Evolutionary conservation across 352 stramenopile genomes (phyloP).

Genomic region (Paralagenidium karlingii): DNA sequence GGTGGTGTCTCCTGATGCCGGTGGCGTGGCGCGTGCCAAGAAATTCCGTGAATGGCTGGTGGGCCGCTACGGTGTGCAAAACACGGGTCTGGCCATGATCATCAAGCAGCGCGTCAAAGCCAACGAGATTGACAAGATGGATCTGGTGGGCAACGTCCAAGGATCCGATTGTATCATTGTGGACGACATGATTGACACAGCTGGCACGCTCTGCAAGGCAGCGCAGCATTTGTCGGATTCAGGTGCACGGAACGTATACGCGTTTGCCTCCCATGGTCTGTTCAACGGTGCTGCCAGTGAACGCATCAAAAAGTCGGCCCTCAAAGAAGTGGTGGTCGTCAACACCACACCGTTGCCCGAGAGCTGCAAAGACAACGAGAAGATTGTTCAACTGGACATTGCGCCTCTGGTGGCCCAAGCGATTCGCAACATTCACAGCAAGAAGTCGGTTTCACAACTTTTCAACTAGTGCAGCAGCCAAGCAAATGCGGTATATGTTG

Average conservation of each 20-base stretch:
- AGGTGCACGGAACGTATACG: slow-evolving; percentile 96
- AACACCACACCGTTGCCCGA: slow-evolving; percentile 81
- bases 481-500: no score
- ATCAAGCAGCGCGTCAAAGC: slow-evolving; percentile 99
- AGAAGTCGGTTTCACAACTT: slow-evolving; percentile 99
- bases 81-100: slow-evolving; percentile 99
- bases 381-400: slow-evolving; percentile 97
- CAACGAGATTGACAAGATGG: slow-evolving; percentile 97
- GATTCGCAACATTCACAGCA: slow-evolving; percentile 99
- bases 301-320: slow-evolving; percentile 80
- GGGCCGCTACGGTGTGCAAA: slow-evolving; percentile 94
- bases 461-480: no score
- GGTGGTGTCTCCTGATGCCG: slow-evolving; percentile 98
- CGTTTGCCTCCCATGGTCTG: slow-evolving; percentile 98
- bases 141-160: slow-evolving; percentile 97
- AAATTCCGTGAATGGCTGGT: slow-evolving; percentile 99
- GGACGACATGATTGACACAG: slow-evolving; percentile 99
- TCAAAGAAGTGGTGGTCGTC: slow-evolving; percentile 87
- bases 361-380: slow-evolving; percentile 91
- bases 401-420: slow-evolving; percentile 95
- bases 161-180: slow-evolving; percentile 99
- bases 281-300: slow-evolving; percentile 89
- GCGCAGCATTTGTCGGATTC: slow-evolving; percentile 94
- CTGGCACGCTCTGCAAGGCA: slow-evolving; percentile 97
- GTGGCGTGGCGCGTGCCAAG: slow-evolving; percentile 98